Evolutionary conservation across 2,329 filamentous ascomycete genomes (phyloP).

Genomic region (Paracorniculantispora psalliotae): DNA sequence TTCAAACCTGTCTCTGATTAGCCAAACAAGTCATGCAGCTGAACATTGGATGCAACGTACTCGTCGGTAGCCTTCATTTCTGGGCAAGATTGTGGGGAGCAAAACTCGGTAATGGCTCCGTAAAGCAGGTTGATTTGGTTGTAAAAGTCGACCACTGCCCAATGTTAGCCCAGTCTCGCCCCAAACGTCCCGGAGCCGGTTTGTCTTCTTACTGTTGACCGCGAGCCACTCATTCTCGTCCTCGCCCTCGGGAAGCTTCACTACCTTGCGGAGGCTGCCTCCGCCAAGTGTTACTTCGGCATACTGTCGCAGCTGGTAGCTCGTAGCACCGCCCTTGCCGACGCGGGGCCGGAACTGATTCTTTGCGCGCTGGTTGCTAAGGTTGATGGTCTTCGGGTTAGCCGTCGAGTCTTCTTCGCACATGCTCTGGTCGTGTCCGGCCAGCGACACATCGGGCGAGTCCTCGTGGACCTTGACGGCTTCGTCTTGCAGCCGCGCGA

Average conservation of each 20-base stretch:
- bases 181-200: neutral
- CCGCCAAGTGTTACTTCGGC: slow-evolving; percentile 94
- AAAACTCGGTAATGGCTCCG: slow-evolving; percentile 98
- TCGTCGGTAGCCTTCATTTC: slow-evolving; percentile 99
- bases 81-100: slow-evolving; percentile 91
- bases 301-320: slow-evolving; percentile 94
- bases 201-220: slow-evolving; percentile 70
- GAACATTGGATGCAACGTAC: no score
- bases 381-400: slow-evolving; percentile 23
- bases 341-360: slow-evolving; percentile 89
- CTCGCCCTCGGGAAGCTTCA: slow-evolving; percentile 94
- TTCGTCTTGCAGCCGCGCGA: slow-evolving; percentile 26
- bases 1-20: slow-evolving; percentile 64
- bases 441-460: slow-evolving; percentile 14
- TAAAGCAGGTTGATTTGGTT: slow-evolving; percentile 99
- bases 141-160: slow-evolving; percentile 97
- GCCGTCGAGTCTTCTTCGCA: slow-evolving; percentile 19
- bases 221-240: slow-evolving; percentile 98
- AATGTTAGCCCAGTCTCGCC: neutral
- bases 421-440: slow-evolving; percentile 1
- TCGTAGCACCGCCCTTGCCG: slow-evolving; percentile 78
- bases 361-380: slow-evolving; percentile 79
- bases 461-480: slow-evolving; percentile 29
- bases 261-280: slow-evolving; percentile 90
- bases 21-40: no score